A percentile compares a stretch with the other conserved stretches of the same genome.
phyloP scores from a whole-genome alignment of 805 yeast genomes.

The Suhomyces pyralidae region DNA sequence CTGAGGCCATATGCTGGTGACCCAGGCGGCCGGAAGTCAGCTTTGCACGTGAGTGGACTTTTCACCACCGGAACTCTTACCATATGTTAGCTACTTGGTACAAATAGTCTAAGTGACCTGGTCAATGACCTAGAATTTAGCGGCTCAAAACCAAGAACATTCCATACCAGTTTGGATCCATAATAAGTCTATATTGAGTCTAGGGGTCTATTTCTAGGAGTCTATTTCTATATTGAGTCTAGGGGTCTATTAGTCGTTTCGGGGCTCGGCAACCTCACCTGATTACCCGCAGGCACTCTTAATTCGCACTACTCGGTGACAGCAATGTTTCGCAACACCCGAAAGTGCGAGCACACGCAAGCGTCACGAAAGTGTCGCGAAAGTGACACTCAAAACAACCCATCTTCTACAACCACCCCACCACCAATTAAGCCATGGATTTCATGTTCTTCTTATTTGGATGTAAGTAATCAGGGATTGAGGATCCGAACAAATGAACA shows the following conservation, averaged over 20 bases:
- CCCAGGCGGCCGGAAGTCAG: background rate
- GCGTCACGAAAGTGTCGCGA: background rate
- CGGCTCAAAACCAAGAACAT: too few species aligned
- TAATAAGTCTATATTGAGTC: too few species aligned
- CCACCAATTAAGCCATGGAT: constrained; percentile 19
- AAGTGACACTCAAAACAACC: background rate
- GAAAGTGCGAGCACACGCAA: background rate
- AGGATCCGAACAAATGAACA: background rate
- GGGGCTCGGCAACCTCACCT: background rate
- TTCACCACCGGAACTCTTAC: too few species aligned
- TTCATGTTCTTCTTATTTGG: constrained; percentile 34
- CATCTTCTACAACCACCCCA: background rate
- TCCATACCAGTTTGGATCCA: too few species aligned
- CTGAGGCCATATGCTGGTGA: background rate
- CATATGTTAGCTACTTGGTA: too few species aligned
- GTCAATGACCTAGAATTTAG: too few species aligned
- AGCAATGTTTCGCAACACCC: background rate
- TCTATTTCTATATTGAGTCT: too few species aligned
- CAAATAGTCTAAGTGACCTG: too few species aligned
- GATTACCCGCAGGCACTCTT: background rate
- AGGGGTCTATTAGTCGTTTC: too few species aligned
- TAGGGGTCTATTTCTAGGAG: too few species aligned
- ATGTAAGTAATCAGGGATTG: constrained; percentile 22
- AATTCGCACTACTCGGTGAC: background rate
- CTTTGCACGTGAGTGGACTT: too few species aligned